Evolutionary conservation across 2,329 filamentous ascomycete species (phyloP).

Genomic region (Trichoderma simmonsii): DNA sequence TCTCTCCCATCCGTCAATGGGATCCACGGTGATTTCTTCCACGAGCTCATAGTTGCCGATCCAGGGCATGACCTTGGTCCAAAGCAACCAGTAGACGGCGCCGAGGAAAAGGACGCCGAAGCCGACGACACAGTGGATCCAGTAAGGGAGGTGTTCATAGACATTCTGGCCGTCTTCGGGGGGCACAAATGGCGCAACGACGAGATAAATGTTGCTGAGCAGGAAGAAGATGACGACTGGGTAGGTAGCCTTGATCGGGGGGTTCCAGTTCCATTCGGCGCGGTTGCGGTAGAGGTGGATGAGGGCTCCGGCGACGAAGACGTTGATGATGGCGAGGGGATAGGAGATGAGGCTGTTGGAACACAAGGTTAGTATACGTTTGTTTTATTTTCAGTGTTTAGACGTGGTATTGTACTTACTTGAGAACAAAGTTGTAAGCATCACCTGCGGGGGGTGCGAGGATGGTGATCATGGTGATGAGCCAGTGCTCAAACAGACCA

Average conservation of each 20-base stretch:
- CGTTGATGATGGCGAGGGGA: slow-evolving; percentile 57
- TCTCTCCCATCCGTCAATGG: slow-evolving; percentile 61
- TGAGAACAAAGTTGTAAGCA: slow-evolving; percentile 62
- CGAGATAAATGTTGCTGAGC: slow-evolving; percentile 58
- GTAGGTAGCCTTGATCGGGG: slow-evolving; percentile 52
- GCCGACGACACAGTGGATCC: slow-evolving; percentile 56
- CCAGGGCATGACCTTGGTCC: slow-evolving; percentile 51
- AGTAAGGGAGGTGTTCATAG: slow-evolving; percentile 55
- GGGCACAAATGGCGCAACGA: slow-evolving; percentile 57
- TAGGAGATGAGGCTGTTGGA: slow-evolving; percentile 57
- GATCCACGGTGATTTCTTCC: slow-evolving; percentile 51
- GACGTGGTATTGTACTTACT: slow-evolving; percentile 37
- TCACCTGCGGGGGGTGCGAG: slow-evolving; percentile 65
- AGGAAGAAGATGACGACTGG: slow-evolving; percentile 58
- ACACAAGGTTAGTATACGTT: slow-evolving; percentile 6
- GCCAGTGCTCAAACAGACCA: slow-evolving; percentile 62
- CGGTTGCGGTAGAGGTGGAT: slow-evolving; percentile 52
- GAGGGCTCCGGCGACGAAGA: slow-evolving; percentile 52
- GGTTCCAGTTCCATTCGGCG: slow-evolving; percentile 48
- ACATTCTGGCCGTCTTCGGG: slow-evolving; percentile 50
- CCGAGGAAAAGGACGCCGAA: slow-evolving; percentile 52
- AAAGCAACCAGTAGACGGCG: slow-evolving; percentile 55
- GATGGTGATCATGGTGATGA: slow-evolving; percentile 63
- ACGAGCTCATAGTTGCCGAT: slow-evolving; percentile 55
- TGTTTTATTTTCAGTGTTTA: background rate